Conservation (phyloP, 2,329 filamentous ascomycete species). For the Clonostachys sp. region DNA sequence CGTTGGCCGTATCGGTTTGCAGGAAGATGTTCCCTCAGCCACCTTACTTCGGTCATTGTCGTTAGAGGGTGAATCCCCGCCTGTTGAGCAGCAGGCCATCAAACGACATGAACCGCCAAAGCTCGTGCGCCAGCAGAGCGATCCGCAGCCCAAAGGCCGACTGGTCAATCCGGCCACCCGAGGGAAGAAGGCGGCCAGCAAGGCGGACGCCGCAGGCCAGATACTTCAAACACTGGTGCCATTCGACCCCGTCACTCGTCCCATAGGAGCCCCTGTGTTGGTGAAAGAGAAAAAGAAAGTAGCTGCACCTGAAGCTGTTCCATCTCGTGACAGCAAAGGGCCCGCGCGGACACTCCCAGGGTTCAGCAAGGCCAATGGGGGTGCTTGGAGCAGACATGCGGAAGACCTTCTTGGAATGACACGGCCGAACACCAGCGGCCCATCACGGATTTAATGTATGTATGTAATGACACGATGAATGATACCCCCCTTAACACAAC, state of each 20-base stretch:
- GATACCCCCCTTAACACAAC: too few relatives aligned
- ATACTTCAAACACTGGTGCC: conserved; percentile 36
- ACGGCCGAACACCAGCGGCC: conserved; percentile 30
- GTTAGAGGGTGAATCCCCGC: too few relatives aligned
- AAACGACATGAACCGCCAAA: too few relatives aligned
- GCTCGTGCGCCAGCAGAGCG: not conserved
- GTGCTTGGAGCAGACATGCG: conserved; percentile 67
- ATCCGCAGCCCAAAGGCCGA: conserved; percentile 5
- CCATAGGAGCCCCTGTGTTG: conserved; percentile 1
- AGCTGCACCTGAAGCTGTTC: not conserved
- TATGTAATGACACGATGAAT: too few relatives aligned
- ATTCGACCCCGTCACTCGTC: conserved; percentile 16
- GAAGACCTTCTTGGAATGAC: conserved; percentile 60
- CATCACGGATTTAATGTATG: too few relatives aligned
- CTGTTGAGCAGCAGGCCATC: too few relatives aligned
- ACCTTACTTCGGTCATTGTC: too few relatives aligned
- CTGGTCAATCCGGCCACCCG: conserved; percentile 44
- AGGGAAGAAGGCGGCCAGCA: conserved; percentile 47
- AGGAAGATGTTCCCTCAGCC: too few relatives aligned
- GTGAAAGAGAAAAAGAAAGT: not conserved
- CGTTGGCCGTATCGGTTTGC: not conserved
- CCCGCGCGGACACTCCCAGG: conserved; percentile 23
- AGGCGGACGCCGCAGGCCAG: conserved; percentile 44
- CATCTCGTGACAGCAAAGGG: not conserved
- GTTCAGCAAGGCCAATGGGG: conserved; percentile 46